Conservation (phyloP, 306 rosid genomes). For the Cercis canadensis region DNA sequence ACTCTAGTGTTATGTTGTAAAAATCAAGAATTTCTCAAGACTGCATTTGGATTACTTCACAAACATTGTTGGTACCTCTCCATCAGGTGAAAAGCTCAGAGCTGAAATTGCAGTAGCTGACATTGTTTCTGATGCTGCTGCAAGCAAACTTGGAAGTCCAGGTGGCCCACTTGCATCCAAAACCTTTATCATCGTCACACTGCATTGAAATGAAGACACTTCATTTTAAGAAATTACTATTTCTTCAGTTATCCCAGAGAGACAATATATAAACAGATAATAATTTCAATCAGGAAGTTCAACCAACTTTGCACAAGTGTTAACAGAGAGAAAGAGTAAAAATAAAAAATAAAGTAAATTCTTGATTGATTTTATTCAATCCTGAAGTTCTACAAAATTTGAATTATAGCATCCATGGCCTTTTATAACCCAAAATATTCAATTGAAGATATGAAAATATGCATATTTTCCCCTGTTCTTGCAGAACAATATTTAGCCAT, state of each 20-base stretch:
- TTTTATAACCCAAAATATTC: conserved; percentile 15
- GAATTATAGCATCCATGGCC: conserved; percentile 3
- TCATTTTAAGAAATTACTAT: conserved; percentile 33
- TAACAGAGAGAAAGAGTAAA: background rate
- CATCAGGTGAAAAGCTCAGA: conserved; percentile 95
- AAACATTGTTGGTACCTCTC: conserved; percentile 68
- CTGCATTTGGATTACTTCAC: too few relatives aligned
- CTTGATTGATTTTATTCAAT: conserved; percentile 18
- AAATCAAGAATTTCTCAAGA: too few relatives aligned
- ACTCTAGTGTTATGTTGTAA: too few relatives aligned
- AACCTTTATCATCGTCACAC: conserved; percentile 80
- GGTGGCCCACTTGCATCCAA: conserved; percentile 99
- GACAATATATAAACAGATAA: conserved; percentile 21
- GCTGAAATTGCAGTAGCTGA: conserved; percentile 81
- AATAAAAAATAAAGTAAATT: too few relatives aligned
- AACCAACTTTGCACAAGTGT: background rate
- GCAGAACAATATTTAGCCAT: conserved; percentile 8
- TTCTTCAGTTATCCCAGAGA: conserved; percentile 22
- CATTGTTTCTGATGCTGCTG: conserved; percentile 60
- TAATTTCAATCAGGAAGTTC: conserved; percentile 30
- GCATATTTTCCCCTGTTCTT: conserved; percentile 8
- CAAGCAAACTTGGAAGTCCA: conserved; percentile 93
- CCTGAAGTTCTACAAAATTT: conserved; percentile 8
- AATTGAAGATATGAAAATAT: background rate
- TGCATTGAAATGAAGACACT: conserved; percentile 42